These are phyloP conservation scores for Colletotrichum tamarilloi DNA, from an alignment of 2,329 filamentous ascomycete genomes.

Conservation along the genomic window DNA sequence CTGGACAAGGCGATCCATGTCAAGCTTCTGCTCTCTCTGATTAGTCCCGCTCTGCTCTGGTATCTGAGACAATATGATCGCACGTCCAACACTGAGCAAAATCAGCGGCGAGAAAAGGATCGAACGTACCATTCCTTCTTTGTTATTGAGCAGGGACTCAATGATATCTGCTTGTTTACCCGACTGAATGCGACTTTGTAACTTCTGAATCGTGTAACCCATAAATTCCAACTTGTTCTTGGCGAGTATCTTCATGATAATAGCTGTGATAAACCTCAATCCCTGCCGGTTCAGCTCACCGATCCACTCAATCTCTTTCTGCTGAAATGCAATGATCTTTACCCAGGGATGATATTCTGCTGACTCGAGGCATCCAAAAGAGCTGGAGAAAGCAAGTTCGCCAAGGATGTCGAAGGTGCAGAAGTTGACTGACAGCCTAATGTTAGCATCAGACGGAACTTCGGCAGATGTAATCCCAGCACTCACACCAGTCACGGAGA, in stretches of 20 bases:
- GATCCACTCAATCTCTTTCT: conserved; percentile 1
- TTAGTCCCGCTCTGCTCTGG: neutral
- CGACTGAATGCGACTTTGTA: neutral
- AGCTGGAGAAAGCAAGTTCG: conserved; percentile 42
- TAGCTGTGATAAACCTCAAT: neutral
- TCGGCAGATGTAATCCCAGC: neutral
- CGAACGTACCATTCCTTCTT: neutral
- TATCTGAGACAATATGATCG: neutral
- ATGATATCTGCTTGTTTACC: neutral
- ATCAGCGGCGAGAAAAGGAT: neutral
- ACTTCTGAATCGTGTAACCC: neutral
- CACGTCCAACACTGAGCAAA: neutral
- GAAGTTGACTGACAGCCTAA: conserved; percentile 35
- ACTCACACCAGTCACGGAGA: neutral
- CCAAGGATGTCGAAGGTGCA: conserved; percentile 45
- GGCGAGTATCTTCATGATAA: neutral
- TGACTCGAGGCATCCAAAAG: conserved; percentile 40
- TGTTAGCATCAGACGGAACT: no score
- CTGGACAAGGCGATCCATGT: conserved; percentile 19
- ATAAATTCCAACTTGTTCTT: neutral
- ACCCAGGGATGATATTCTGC: neutral
- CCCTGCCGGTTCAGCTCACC: neutral
- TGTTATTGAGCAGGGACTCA: neutral
- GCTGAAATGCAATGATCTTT: neutral
- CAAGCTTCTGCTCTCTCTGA: neutral